Conservation (phyloP, 1,284 basidiomycete genomes). For the Pseudozyma sp. region DNA sequence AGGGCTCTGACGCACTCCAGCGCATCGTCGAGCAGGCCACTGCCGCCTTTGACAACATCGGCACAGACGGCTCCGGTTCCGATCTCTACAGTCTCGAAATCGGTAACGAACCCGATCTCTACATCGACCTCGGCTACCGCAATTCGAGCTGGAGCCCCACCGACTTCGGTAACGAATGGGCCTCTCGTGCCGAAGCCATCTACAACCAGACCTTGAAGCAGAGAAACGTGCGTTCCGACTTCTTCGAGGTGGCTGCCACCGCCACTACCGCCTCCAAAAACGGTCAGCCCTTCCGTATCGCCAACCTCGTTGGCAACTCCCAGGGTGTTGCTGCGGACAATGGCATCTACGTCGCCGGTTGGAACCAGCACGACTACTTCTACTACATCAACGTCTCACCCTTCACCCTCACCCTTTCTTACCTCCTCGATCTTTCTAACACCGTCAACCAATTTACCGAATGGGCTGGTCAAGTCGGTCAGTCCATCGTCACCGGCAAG, state of each 20-base stretch:
- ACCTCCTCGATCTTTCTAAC: slow-evolving; percentile 47
- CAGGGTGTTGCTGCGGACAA: slow-evolving; percentile 51
- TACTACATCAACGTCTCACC: slow-evolving; percentile 54
- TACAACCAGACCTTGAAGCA: slow-evolving; percentile 46
- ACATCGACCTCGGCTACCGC: slow-evolving; percentile 50
- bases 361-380: slow-evolving; percentile 64
- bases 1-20: slow-evolving; percentile 34
- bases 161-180: slow-evolving; percentile 53
- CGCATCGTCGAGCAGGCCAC: slow-evolving; percentile 41
- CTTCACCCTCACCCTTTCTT: slow-evolving; percentile 36
- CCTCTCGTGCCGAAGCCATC: slow-evolving; percentile 33
- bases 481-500: slow-evolving; percentile 54
- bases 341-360: slow-evolving; percentile 59
- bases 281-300: slow-evolving; percentile 53
- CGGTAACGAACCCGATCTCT: slow-evolving; percentile 61
- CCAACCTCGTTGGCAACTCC: slow-evolving; percentile 50
- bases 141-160: slow-evolving; percentile 21
- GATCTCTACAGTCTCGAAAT: slow-evolving; percentile 57
- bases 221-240: slow-evolving; percentile 38
- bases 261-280: slow-evolving; percentile 56
- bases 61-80: slow-evolving; percentile 21
- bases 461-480: slow-evolving; percentile 48
- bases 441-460: slow-evolving; percentile 50
- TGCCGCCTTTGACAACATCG: slow-evolving; percentile 37
- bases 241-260: slow-evolving; percentile 58